These are phyloP conservation scores for Mycena belliarum DNA, from an alignment of 768 basidiomycete genomes.

Conservation along the genomic window DNA sequence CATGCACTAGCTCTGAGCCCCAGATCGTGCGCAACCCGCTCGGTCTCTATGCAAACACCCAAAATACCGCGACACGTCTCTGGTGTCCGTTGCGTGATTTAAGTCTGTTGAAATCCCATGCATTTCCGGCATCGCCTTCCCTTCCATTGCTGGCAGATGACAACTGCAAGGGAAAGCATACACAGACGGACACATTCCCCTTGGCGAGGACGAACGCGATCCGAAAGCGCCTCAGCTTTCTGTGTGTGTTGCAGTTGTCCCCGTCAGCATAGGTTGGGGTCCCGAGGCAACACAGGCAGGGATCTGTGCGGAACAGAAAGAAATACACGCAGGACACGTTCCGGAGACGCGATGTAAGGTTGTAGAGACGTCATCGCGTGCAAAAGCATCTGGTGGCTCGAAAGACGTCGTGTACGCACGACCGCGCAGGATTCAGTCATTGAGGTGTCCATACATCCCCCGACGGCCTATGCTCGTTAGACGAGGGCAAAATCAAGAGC, in stretches of 20 bases:
- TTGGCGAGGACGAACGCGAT: slow-evolving; percentile 9
- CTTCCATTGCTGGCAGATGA: slow-evolving; percentile 10
- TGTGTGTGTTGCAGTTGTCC: slow-evolving; percentile 8
- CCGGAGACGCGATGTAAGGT: slow-evolving; percentile 23
- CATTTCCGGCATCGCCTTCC: slow-evolving; percentile 23
- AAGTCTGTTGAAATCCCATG: slow-evolving; percentile 7
- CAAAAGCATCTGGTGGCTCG: slow-evolving; percentile 11
- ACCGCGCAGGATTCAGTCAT: slow-evolving; percentile 18
- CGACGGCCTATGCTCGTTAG: slow-evolving; percentile 7
- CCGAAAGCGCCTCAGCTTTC: slow-evolving; percentile 18
- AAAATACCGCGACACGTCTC: slow-evolving; percentile 22
- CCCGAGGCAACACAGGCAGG: slow-evolving; percentile 23
- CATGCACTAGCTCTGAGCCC: slow-evolving; percentile 1
- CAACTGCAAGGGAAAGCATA: slow-evolving; percentile 15
- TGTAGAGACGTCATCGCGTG: slow-evolving; percentile 16
- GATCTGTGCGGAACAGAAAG: slow-evolving; percentile 14
- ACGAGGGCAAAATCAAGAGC: slow-evolving; percentile 1
- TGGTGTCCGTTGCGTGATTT: slow-evolving; percentile 14
- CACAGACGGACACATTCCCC: slow-evolving; percentile 1
- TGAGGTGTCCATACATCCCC: slow-evolving; percentile 7
- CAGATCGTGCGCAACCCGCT: slow-evolving; percentile 10
- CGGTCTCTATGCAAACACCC: slow-evolving; percentile 14
- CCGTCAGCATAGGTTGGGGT: slow-evolving; percentile 16
- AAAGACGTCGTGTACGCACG: slow-evolving; percentile 8
- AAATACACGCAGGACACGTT: slow-evolving; percentile 11